Percentiles rank a stretch among this genome's conserved stretches.
Evolutionary conservation across 2,329 filamentous ascomycete genomes (phyloP).

Genomic region (Sporothrix phasma): DNA sequence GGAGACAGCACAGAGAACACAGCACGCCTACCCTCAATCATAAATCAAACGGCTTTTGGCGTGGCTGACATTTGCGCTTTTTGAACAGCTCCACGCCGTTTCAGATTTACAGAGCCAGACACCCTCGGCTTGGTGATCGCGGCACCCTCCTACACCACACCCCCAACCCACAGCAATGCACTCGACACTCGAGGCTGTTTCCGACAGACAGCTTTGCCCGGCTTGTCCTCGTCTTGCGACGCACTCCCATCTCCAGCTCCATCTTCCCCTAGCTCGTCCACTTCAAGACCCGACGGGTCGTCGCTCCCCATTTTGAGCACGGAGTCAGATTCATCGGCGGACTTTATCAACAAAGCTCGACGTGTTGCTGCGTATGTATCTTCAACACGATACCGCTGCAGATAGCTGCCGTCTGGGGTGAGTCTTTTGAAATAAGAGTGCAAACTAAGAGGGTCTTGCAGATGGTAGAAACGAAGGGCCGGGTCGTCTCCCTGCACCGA

Average conservation of each 20-base stretch:
- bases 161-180: slow-evolving; percentile 1
- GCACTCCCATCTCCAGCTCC: not conserved
- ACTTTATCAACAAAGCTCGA: not conserved
- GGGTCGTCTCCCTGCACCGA: slow-evolving; percentile 7
- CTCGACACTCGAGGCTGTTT: slow-evolving; percentile 10
- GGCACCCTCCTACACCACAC: slow-evolving; percentile 1
- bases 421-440: not conserved
- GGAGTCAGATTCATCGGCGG: too few relatives aligned
- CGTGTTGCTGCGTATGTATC: not conserved
- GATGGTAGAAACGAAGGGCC: not conserved
- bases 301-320: not conserved
- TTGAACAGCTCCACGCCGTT: slow-evolving; percentile 17
- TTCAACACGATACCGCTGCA: not conserved
- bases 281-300: not conserved
- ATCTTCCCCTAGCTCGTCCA: not conserved
- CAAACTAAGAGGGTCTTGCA: not conserved
- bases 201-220: not conserved
- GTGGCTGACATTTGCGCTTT: slow-evolving; percentile 16
- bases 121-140: slow-evolving; percentile 17
- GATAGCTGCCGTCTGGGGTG: slow-evolving; percentile 3
- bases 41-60: slow-evolving; percentile 16
- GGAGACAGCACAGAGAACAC: not conserved
- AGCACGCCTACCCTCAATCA: not conserved
- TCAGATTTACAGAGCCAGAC: slow-evolving; percentile 17
- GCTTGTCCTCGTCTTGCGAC: not conserved